Base-by-base conservation (phyloP, 2,329 filamentous ascomycete species). In the Monilinia vaccinii-corymbosi region DNA sequence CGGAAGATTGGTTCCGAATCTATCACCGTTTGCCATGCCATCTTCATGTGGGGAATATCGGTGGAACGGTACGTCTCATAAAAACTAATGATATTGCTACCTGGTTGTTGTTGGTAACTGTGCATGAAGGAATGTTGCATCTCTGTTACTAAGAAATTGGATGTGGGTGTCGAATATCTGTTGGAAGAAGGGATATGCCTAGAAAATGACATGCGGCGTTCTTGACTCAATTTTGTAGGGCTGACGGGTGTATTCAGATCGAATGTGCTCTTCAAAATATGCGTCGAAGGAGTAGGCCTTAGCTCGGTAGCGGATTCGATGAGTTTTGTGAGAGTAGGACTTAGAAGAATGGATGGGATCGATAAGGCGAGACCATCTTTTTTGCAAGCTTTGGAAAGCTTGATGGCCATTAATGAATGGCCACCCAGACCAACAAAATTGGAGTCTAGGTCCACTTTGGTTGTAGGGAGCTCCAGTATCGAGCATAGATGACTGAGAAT, bases 381-480 rank as follows among this genome's bases (percentile, higher is more conserved):
- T 38, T 74, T 72, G 25, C 72, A 72, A 16, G 70, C 71, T 6
- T 74, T 73, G 0, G 75, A 75, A 2, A 79, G 70, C 44, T 71
- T 71, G 75, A 79, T 78, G 0, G 77, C 77, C 4, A 71, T 65
- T 5, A 79, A 71, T 0, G 77, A 79, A 58, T 79, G 75, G 18
- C 77, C 77, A 28, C 77, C 77, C 1, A 79, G 68, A n/a, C 72
- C 71, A 52, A 79, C 76, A 68, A 79, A 79, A 55, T 71, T 60
- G 16, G 58, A 40, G 6, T 40, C 6, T 16, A 45, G 6, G 13
- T 28, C 25, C 18, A 60, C 11, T 46, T 56, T 21, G 2, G 32
- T 4, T 11, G 46, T 42, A 1, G 21, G 18, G 44, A 60, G 40
- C 36, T 47, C 53, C 0, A 51, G 32, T 31, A 58, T 52, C n/a